Conservation (phyloP, 768 basidiomycete genomes). For the Boletales sp. region DNA sequence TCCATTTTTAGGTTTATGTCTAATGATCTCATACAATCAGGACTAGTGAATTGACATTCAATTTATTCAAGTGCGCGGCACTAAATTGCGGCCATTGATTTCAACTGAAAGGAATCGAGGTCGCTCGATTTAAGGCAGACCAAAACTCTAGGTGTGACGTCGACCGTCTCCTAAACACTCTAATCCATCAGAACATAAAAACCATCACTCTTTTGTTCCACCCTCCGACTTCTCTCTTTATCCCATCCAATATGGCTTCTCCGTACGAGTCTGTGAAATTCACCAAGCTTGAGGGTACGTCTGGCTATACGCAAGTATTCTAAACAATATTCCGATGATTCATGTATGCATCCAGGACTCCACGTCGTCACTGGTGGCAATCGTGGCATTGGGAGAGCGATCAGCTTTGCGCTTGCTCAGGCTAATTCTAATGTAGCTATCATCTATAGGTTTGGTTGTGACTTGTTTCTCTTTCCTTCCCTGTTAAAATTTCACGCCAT, state of each 20-base stretch:
- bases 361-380: slow-evolving; percentile 62
- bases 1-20: no score
- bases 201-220: no score
- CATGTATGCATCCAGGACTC: slow-evolving; percentile 33
- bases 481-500: neutral
- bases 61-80: no score
- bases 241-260: slow-evolving; percentile 6
- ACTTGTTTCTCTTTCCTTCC: neutral
- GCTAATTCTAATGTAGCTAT: slow-evolving; percentile 60
- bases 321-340: neutral
- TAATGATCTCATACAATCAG: no score
- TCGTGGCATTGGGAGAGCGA: slow-evolving; percentile 58
- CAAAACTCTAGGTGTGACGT: no score
- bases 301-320: neutral
- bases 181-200: no score
- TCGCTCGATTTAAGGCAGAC: no score
- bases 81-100: no score
- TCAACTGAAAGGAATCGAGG: no score
- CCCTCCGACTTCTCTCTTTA: no score
- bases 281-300: slow-evolving; percentile 31
- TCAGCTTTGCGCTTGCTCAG: slow-evolving; percentile 49
- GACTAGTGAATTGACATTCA: no score
- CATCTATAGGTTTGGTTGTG: slow-evolving; percentile 46
- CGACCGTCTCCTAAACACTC: no score
- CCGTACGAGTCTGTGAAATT: neutral